Evolutionary conservation across 1,284 basidiomycete genomes (phyloP).

Genomic region (Pseudozyma sp.): DNA sequence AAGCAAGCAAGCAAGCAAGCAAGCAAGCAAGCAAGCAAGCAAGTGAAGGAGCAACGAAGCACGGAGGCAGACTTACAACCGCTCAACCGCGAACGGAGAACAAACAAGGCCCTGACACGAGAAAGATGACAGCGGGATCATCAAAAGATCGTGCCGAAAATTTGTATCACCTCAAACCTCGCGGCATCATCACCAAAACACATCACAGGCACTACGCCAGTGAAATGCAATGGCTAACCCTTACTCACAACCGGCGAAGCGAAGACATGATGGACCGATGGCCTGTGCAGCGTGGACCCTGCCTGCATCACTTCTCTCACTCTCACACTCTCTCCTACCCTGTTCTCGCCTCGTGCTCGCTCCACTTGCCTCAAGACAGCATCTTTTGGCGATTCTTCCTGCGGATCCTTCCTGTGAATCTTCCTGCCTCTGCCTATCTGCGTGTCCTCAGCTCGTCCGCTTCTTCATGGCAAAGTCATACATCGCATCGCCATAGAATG

Average conservation of each 20-base stretch:
- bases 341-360: neutral
- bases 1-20: too few species aligned
- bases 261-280: too few species aligned
- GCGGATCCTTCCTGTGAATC: neutral
- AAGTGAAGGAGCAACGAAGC: too few species aligned
- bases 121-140: neutral
- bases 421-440: neutral
- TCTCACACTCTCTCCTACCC: neutral
- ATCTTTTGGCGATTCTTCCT: neutral
- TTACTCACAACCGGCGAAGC: too few species aligned
- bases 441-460: too few species aligned
- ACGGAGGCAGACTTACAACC: too few species aligned
- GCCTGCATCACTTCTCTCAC: neutral
- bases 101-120: neutral
- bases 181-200: neutral
- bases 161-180: neutral
- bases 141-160: constrained; percentile 4
- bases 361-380: neutral
- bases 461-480: too few species aligned
- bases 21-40: too few species aligned
- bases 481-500: too few species aligned
- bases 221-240: neutral
- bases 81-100: too few species aligned
- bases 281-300: neutral
- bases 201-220: neutral